These are phyloP conservation scores for Ilyonectria destructans DNA, from an alignment of 2,329 filamentous ascomycete genomes.

Conservation along the genomic window DNA sequence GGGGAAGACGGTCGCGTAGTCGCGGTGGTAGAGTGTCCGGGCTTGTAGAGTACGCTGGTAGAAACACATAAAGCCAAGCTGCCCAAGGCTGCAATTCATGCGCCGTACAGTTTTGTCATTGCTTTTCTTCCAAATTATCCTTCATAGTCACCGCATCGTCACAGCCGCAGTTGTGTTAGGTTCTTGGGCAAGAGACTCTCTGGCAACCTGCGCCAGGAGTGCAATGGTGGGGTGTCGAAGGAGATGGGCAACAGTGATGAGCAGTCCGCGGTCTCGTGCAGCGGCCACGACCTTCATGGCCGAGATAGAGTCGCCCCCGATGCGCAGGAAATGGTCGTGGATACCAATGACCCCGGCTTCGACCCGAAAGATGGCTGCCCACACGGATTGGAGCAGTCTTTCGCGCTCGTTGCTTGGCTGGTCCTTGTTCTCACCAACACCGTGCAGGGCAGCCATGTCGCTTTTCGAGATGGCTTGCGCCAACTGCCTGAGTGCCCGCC, in stretches of 20 bases:
- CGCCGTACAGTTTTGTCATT: neutral
- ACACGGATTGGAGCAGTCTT: constrained; percentile 28
- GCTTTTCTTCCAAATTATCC: neutral
- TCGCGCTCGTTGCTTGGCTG: constrained; percentile 8
- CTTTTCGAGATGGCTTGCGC: constrained; percentile 15
- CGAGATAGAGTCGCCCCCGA: constrained; percentile 30
- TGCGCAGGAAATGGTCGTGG: constrained; percentile 29
- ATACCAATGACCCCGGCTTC: constrained; percentile 22
- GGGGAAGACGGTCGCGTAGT: too few relatives aligned
- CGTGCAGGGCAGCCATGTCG: constrained; percentile 11
- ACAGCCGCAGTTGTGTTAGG: neutral
- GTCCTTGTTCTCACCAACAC: constrained; percentile 7
- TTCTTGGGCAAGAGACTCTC: constrained; percentile 19
- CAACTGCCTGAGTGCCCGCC: constrained; percentile 33
- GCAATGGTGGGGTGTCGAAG: constrained; percentile 47
- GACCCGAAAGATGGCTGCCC: constrained; percentile 28
- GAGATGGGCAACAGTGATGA: constrained; percentile 59
- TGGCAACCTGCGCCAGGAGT: neutral
- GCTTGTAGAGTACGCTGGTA: neutral
- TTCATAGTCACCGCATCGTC: neutral
- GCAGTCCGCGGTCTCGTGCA: constrained; percentile 53
- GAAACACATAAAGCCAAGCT: neutral
- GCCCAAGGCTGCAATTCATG: neutral
- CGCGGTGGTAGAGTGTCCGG: too few relatives aligned
- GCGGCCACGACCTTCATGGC: constrained; percentile 57